phyloP scores from a whole-genome alignment of 805 yeast species.

The Priceomyces fermenticarens region DNA sequence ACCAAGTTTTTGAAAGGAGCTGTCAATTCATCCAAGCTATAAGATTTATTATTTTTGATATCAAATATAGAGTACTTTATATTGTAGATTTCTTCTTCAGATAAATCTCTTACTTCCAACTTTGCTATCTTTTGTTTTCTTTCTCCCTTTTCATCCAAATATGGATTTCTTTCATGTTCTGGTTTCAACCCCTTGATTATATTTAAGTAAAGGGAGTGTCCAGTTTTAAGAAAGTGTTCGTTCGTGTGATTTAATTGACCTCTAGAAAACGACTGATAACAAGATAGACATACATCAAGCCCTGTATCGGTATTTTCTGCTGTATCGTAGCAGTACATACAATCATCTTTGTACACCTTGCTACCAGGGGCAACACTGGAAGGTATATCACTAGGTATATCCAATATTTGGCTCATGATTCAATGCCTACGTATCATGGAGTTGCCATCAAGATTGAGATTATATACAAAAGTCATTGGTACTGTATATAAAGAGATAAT shows the following conservation, averaged over 20 bases:
- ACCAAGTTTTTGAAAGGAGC: constrained; percentile 27
- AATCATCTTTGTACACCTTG: constrained; percentile 78
- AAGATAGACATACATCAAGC: constrained; percentile 69
- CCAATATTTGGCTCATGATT: constrained; percentile 5
- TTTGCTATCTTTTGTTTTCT: constrained; percentile 51
- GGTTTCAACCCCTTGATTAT: constrained; percentile 52
- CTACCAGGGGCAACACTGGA: constrained; percentile 15
- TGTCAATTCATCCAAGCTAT: constrained; percentile 21
- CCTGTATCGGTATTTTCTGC: constrained; percentile 51
- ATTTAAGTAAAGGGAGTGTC: constrained; percentile 60
- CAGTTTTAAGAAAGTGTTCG: constrained; percentile 50
- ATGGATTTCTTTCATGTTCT: constrained; percentile 16
- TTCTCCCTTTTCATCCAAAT: constrained; percentile 20
- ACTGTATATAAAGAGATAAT: background rate
- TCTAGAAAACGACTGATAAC: constrained; percentile 70
- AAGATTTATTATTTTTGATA: constrained; percentile 24
- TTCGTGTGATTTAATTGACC: constrained; percentile 46
- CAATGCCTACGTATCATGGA: background rate
- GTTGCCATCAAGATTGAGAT: background rate
- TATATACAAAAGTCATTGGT: background rate
- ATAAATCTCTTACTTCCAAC: constrained; percentile 61
- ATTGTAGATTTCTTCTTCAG: constrained; percentile 63
- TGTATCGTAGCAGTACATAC: constrained; percentile 81
- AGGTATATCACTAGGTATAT: constrained; percentile 14
- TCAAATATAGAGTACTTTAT: constrained; percentile 41